Conservation (phyloP, 768 basidiomycete species). For the Psilocybe cubensis region DNA sequence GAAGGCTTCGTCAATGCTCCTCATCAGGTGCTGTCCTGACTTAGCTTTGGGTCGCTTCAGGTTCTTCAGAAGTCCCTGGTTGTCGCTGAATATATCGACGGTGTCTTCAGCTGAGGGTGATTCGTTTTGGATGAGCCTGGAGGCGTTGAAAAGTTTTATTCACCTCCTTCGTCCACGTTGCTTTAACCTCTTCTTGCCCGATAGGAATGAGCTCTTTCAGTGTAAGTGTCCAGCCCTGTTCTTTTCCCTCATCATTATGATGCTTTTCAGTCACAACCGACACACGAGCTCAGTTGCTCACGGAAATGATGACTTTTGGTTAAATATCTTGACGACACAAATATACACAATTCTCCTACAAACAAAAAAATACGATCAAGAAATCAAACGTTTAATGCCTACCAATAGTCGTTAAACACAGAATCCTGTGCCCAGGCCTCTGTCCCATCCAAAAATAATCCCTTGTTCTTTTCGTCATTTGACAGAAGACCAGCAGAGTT, state of each 20-base stretch:
- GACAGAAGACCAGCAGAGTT: neutral
- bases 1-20: too few species aligned
- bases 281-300: too few species aligned
- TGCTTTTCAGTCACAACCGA: too few species aligned
- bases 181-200: conserved; percentile 22
- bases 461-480: too few species aligned
- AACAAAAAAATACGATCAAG: too few species aligned
- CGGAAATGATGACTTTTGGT: too few species aligned
- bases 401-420: conserved; percentile 22
- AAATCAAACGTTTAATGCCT: neutral
- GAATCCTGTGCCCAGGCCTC: conserved; percentile 19
- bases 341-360: neutral
- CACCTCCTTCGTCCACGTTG: conserved; percentile 43
- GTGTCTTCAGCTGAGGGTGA: too few species aligned
- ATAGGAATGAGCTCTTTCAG: conserved; percentile 31
- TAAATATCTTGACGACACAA: neutral
- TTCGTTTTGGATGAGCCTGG: neutral
- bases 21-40: too few species aligned
- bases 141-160: too few species aligned
- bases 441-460: conserved; percentile 6
- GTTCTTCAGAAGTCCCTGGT: too few species aligned
- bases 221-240: conserved; percentile 39
- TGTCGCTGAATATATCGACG: too few species aligned
- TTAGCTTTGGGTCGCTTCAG: too few species aligned
- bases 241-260: conserved; percentile 25